phyloP scores from a whole-genome alignment of 495 filamentous ascomycete genomes.

The Pseudevernia furfuracea region DNA sequence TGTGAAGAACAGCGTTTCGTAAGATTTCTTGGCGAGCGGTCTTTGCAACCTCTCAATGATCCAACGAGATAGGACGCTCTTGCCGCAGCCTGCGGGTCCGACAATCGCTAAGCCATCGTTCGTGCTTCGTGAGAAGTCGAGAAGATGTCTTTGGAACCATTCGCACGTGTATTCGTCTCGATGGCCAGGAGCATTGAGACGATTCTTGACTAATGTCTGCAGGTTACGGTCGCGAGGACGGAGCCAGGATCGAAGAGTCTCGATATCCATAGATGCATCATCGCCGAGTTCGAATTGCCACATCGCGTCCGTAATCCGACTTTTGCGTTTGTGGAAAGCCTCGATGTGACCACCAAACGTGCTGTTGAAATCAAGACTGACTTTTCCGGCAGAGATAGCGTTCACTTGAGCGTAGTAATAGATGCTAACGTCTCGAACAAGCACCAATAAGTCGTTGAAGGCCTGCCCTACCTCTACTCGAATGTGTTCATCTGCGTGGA shows the following conservation, averaged over 20 bases:
- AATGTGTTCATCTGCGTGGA: constrained; percentile 37
- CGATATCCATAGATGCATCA: constrained; percentile 52
- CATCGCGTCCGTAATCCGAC: constrained; percentile 39
- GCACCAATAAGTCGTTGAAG: constrained; percentile 44
- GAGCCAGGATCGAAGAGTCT: constrained; percentile 38
- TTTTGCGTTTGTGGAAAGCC: constrained; percentile 41
- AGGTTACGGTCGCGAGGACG: constrained; percentile 35
- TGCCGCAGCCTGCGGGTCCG: constrained; percentile 49
- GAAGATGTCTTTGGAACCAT: constrained; percentile 51
- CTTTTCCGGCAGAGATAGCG: constrained; percentile 32
- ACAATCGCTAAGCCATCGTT: constrained; percentile 47
- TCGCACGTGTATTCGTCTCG: constrained; percentile 54
- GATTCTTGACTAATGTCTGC: constrained; percentile 43
- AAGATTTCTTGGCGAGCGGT: constrained; percentile 45
- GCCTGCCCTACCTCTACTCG: constrained; percentile 42
- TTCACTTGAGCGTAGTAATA: constrained; percentile 40
- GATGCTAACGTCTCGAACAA: constrained; percentile 44
- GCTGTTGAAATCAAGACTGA: constrained; percentile 39
- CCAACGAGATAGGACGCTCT: constrained; percentile 54
- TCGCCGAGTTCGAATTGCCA: constrained; percentile 35
- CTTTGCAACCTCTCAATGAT: constrained; percentile 52
- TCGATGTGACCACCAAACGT: constrained; percentile 43
- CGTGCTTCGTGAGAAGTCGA: constrained; percentile 46
- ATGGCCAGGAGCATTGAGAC: constrained; percentile 46
- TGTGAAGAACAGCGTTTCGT: constrained; percentile 9